Evolutionary conservation across 1,284 basidiomycete genomes (phyloP).

Genomic region (Coriolopsis trogii): DNA sequence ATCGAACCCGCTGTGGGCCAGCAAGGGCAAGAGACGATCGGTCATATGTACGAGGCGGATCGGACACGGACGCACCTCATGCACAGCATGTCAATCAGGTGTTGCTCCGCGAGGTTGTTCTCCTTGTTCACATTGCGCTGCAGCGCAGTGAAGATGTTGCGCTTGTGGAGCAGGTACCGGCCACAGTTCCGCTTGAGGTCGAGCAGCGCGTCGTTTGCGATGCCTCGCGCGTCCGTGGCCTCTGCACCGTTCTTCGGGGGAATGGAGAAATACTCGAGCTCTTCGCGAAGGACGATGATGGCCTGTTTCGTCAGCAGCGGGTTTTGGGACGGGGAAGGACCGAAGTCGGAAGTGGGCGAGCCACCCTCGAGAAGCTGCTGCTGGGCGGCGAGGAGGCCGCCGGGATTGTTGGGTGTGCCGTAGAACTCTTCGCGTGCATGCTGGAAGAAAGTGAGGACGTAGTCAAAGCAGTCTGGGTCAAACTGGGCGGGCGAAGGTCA

Average conservation of each 20-base stretch:
- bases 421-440: slow-evolving; percentile 91
- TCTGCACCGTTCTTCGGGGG: slow-evolving; percentile 70
- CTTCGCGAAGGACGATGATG: slow-evolving; percentile 97
- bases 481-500: slow-evolving; percentile 59
- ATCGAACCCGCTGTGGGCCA: slow-evolving; percentile 80
- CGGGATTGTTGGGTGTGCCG: slow-evolving; percentile 76
- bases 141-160: slow-evolving; percentile 95
- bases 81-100: slow-evolving; percentile 99
- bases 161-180: slow-evolving; percentile 84
- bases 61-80: slow-evolving; percentile 75
- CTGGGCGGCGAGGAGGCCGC: slow-evolving; percentile 74
- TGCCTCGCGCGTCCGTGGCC: slow-evolving; percentile 75
- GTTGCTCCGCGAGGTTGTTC: slow-evolving; percentile 98
- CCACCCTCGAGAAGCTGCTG: slow-evolving; percentile 70
- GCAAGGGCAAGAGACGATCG: slow-evolving; percentile 5
- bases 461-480: slow-evolving; percentile 95
- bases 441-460: slow-evolving; percentile 91
- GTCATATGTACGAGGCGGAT: neutral
- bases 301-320: slow-evolving; percentile 96
- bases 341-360: slow-evolving; percentile 63
- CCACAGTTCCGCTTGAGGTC: slow-evolving; percentile 86
- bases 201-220: slow-evolving; percentile 75
- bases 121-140: slow-evolving; percentile 99
- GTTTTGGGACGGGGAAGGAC: slow-evolving; percentile 74
- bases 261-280: slow-evolving; percentile 98